Percentiles rank a stretch among this genome's conserved stretches.
phyloP scores from a whole-genome alignment of 768 basidiomycete genomes.

The Dacryopinax spathularia region DNA sequence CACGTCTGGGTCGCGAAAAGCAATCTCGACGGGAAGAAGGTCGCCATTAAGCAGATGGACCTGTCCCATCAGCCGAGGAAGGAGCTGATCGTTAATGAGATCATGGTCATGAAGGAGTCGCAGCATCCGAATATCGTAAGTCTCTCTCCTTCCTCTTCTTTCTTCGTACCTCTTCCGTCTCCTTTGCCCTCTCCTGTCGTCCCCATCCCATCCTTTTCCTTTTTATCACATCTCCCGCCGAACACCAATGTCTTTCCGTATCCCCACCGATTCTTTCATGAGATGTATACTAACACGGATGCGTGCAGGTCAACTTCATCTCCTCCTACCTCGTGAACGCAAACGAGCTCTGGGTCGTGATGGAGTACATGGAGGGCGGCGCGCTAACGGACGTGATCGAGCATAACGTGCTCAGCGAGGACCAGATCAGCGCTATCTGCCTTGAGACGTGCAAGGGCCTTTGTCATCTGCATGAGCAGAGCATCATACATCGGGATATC shows the following conservation, averaged over 20 bases:
- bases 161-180: too few species aligned
- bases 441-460: conserved; percentile 95
- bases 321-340: conserved; percentile 80
- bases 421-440: conserved; percentile 85
- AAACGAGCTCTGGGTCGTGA: conserved; percentile 90
- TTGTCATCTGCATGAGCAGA: conserved; percentile 81
- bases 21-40: conserved; percentile 66
- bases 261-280: too few species aligned
- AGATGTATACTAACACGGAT: not conserved
- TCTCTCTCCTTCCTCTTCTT: not conserved
- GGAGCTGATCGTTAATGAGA: conserved; percentile 95
- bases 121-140: conserved; percentile 81
- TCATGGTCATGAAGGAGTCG: conserved; percentile 96
- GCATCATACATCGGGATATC: conserved; percentile 94
- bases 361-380: conserved; percentile 99
- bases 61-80: conserved; percentile 87
- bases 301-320: conserved; percentile 54
- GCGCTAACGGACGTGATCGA: conserved; percentile 96
- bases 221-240: too few species aligned
- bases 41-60: conserved; percentile 98
- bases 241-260: too few species aligned
- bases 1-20: conserved; percentile 97
- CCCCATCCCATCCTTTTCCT: too few species aligned
- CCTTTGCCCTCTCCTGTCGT: too few species aligned
- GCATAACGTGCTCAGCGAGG: conserved; percentile 87